Evolutionary conservation across 805 yeast genomes (phyloP), one percentile per base, ranked within the genome.

Genomic region (Wickerhamomyces bisporus): DNA sequence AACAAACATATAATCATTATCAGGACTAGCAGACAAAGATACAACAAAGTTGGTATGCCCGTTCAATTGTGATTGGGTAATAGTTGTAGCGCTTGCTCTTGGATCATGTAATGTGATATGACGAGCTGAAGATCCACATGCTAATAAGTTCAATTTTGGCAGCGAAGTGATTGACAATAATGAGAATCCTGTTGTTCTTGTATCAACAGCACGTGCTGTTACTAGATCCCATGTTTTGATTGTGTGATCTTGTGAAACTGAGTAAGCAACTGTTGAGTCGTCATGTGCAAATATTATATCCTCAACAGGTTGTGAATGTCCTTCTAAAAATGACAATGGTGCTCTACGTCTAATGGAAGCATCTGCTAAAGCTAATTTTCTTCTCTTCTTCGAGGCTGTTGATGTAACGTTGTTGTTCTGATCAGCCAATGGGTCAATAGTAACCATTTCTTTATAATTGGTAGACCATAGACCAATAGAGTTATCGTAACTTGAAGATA

Each of bases 71-170:
- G 75, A 79, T 40, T 80, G 81, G 13, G 79, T 71, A 28, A 81
- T 73, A 7, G 78, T 72, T 6, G 75, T 68, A 3, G 81, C 70
- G 1, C 77, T 61, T 3, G 72, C 71, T 58, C 98, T 76, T 32
- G 98, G 97, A 60, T 93, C 98, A 55, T 87, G 95, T 44, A 93
- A 69, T 38, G 88, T 81, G 46, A 93, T 89, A 62, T 93, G 98
- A 62, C 98, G 82, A n/a, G 97, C 97, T 11, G 96, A 82, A 1
- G 97, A 87, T n/a, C 98, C 98, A 40, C 91, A 77, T 8, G 89
- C 95, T 23, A 93, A 64, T 39, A 93, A 66, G 44, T 85, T 76
- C 37, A 81, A 65, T 35, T 75, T 69, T 6, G 85, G 77, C 44
- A 93, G 67, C 48, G 80, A 80, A 23, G 79, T 68, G 21, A 89